These are phyloP conservation scores for Stentor coeruleus DNA, from an alignment of 73 alveolate species.

Conservation along the genomic window DNA sequence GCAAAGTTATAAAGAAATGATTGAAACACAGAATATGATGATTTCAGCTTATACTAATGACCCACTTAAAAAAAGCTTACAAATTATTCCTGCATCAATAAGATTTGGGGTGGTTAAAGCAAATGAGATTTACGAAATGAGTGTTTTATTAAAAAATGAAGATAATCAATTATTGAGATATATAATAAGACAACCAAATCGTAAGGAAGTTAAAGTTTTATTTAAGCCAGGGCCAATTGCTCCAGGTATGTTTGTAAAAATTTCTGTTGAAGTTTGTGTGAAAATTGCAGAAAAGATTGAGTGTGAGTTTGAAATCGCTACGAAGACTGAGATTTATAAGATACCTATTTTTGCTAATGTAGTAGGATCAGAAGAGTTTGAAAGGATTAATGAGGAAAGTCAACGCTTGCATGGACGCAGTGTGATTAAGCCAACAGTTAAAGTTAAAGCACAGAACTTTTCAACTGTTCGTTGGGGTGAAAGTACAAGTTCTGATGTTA, in stretches of 20 bases:
- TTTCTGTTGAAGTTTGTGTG: conserved; percentile 35
- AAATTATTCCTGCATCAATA: conserved; percentile 48
- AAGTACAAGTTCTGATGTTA: conserved; percentile 14
- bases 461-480: conserved; percentile 29
- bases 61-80: conserved; percentile 65
- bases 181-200: conserved; percentile 38
- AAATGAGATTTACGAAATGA: conserved; percentile 47
- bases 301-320: conserved; percentile 44
- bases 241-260: conserved; percentile 52
- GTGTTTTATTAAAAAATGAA: conserved; percentile 53
- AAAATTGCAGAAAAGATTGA: conserved; percentile 29
- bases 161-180: conserved; percentile 53
- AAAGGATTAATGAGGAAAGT: conserved; percentile 6
- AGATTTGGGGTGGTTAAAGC: conserved; percentile 53
- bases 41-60: conserved; percentile 85
- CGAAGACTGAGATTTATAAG: conserved; percentile 61
- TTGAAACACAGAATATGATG: conserved; percentile 87
- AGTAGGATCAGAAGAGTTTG: conserved; percentile 1
- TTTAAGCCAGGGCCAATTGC: conserved; percentile 55
- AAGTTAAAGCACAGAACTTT: not conserved
- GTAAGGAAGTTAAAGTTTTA: conserved; percentile 42
- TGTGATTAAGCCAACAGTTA: not conserved
- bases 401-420: conserved; percentile 19
- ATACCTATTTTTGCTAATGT: conserved; percentile 57
- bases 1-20: conserved; percentile 84